phyloP scores from a whole-genome alignment of 2,329 filamentous ascomycete genomes.

The Fusarium mundagurra region DNA sequence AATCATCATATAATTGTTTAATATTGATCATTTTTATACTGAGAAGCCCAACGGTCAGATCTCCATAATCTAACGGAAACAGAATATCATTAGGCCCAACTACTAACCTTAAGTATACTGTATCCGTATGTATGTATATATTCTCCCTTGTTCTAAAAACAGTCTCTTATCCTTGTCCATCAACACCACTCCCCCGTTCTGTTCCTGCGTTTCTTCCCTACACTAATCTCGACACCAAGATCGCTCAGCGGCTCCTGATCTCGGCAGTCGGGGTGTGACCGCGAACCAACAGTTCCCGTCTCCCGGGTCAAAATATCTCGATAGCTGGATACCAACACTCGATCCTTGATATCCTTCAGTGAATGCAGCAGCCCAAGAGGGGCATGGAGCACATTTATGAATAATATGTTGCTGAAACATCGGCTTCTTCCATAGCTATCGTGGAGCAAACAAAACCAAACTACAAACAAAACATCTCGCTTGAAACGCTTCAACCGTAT shows the following conservation, averaged over 20 bases:
- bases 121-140: not conserved
- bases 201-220: slow-evolving; percentile 12
- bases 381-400: not conserved
- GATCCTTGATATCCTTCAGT: not conserved
- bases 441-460: not conserved
- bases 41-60: not conserved
- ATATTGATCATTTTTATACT: not conserved
- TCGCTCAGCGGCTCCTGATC: slow-evolving; percentile 6
- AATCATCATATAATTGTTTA: not conserved
- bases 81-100: not conserved
- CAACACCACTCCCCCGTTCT: not conserved
- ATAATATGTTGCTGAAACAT: not conserved
- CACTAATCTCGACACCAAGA: not conserved
- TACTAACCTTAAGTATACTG: too few species aligned
- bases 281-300: slow-evolving; percentile 5
- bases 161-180: slow-evolving; percentile 8
- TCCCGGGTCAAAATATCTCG: not conserved
- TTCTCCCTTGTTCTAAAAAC: slow-evolving; percentile 22
- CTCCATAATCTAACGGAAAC: not conserved
- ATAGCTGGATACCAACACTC: not conserved
- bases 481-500: not conserved
- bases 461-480: not conserved
- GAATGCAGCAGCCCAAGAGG: not conserved
- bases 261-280: slow-evolving; percentile 1
- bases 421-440: not conserved